Base-by-base conservation (phyloP, 352 stramenopile genomes). In the Peronospora destructor region DNA sequence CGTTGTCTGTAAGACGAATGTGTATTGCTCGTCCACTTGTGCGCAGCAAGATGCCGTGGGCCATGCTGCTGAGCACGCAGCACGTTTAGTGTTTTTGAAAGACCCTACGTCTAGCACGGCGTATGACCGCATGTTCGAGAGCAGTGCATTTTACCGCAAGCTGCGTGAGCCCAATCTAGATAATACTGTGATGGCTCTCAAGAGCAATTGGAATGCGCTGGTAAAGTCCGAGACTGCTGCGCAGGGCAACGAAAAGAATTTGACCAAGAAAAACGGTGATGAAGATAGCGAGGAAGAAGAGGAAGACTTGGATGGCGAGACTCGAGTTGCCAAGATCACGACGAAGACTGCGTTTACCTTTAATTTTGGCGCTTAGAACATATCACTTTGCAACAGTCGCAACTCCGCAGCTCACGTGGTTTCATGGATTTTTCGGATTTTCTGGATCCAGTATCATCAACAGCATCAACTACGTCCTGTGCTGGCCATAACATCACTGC, bases 1-100 rank as follows among this genome's bases (percentile, higher is more conserved):
- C 35, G 61, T 79, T 45, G 45, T 91, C 12, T 91, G 80, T 56
- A 89, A 87, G 52, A 89, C 77, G 7, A 75, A 85, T 48, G 64
- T 82, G n/a, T 91, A 91, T 44, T 91, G 80, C 62, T 87, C 71
- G 19, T 30, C 50, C 6, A 60, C 53, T 4, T 91, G 80, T 47
- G 76, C 61, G 11, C 36, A 64, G 11, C 53, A 39, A 34, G 67
- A 85, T 29, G 48, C 53, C 2, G 56, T 53, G 5, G 59, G 42
- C 0, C 80, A 91, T 46, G 59, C 64, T 19, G 77, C 75, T 3
- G 80, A 89, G 52, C 80, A 91, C 46, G 80, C 77, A 1, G 66
- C 60, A 37, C 75, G 80, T 1, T 59, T 91, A 23, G 63, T 91
- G 39, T 91, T 91, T 42, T 13, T 87, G 17, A 39, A 84, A 40